Percentiles rank a stretch among this genome's conserved stretches.
phyloP scores from a whole-genome alignment of 1,284 basidiomycete genomes.

The Amylostereum chailletii region DNA sequence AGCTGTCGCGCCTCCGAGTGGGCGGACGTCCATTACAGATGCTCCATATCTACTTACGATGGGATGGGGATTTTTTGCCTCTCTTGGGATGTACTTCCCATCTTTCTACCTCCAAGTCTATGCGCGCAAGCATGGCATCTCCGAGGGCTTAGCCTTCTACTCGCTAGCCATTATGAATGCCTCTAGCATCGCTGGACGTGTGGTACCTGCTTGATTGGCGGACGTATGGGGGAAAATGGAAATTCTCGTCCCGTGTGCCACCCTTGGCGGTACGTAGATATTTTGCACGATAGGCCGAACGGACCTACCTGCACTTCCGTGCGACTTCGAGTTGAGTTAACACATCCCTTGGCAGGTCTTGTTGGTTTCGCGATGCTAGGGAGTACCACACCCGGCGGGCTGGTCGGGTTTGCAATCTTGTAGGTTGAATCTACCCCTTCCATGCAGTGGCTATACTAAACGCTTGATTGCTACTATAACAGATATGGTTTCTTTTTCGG shows the following conservation, averaged over 20 bases:
- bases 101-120: conserved; percentile 21
- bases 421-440: conserved; percentile 6
- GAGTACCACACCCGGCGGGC: conserved; percentile 13
- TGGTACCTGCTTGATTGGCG: conserved; percentile 16
- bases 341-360: conserved; percentile 7
- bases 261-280: conserved; percentile 11
- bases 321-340: background rate
- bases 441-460: background rate
- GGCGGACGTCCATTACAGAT: conserved; percentile 3
- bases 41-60: conserved; percentile 15
- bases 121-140: conserved; percentile 14
- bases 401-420: conserved; percentile 16
- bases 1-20: background rate
- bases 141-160: conserved; percentile 15
- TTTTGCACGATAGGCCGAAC: too few relatives aligned
- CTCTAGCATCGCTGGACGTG: conserved; percentile 16
- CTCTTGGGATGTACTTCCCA: conserved; percentile 18
- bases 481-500: conserved; percentile 20
- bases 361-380: conserved; percentile 18
- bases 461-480: background rate
- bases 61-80: conserved; percentile 14
- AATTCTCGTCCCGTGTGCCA: conserved; percentile 15
- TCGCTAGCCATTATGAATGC: conserved; percentile 19
- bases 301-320: background rate
- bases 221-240: conserved; percentile 17